These are phyloP conservation scores for Lachancea kluyveri DNA, from an alignment of 805 yeast species.

Conservation along the genomic window DNA sequence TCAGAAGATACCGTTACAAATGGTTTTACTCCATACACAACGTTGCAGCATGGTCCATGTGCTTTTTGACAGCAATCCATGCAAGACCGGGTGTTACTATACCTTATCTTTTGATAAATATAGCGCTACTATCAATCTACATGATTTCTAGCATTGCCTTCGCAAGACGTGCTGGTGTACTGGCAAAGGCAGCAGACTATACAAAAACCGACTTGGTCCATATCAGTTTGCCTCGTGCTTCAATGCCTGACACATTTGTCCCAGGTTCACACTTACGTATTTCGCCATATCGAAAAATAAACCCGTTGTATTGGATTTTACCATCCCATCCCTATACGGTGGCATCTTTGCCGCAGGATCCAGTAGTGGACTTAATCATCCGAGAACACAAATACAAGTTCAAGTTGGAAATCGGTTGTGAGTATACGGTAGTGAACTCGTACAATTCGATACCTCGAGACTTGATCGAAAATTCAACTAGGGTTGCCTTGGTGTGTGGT, in stretches of 20 bases:
- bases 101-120: slow-evolving; percentile 25
- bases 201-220: slow-evolving; percentile 18
- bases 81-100: slow-evolving; percentile 63
- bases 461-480: slow-evolving; percentile 43
- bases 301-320: slow-evolving; percentile 40
- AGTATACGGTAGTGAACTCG: slow-evolving; percentile 37
- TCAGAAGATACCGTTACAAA: slow-evolving; percentile 46
- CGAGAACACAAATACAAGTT: slow-evolving; percentile 32
- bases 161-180: slow-evolving; percentile 11
- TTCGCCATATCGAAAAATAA: slow-evolving; percentile 30
- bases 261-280: slow-evolving; percentile 60
- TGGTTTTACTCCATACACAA: slow-evolving; percentile 55
- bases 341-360: slow-evolving; percentile 39
- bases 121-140: slow-evolving; percentile 13
- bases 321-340: slow-evolving; percentile 70
- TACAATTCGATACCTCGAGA: slow-evolving; percentile 36
- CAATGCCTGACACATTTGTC: slow-evolving; percentile 25
- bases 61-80: slow-evolving; percentile 47
- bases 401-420: slow-evolving; percentile 26
- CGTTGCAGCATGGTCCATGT: slow-evolving; percentile 39
- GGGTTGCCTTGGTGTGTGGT: slow-evolving; percentile 54
- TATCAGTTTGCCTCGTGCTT: slow-evolving; percentile 23
- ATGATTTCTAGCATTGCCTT: slow-evolving; percentile 12
- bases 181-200: slow-evolving; percentile 13
- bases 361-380: slow-evolving; percentile 38